Evolutionary conservation across 1,284 basidiomycete genomes (phyloP), one percentile per base, ranked within the genome.

Genomic region (Xanthoconium separans): DNA sequence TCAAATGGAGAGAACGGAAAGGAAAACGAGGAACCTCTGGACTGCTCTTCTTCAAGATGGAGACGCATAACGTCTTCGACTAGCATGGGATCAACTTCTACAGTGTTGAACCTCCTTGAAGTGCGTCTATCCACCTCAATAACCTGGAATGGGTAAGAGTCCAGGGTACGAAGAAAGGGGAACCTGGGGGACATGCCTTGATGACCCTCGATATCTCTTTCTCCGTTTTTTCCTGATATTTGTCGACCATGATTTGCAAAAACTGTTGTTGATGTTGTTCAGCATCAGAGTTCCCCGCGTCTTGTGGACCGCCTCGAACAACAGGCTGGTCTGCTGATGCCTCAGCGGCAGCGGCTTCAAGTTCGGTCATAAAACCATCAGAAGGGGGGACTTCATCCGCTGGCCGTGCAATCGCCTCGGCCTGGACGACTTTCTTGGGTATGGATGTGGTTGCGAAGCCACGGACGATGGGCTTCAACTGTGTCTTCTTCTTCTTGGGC

Each of bases 401-500:
- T 30, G 60, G 47, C 46, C 50, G 56, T 41, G 45, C 51, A 24
- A 24, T 52, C 49, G 65, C 63, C 41, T 70, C 66, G 22, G 55
- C 65, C 29, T 74, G 73, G 22, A 73, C 70, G 42, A 77, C 75
- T 73, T 92, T 95, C 80, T 91, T 96, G 51, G 87, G 92, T 46
- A 87, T 82, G 27, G 95, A 98, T 9, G 89, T 93, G 2, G 93
- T 95, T 39, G 93, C 89, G 65, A 95, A 94, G 15, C 90, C 91
- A 53, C 86, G 79, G 39, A 68, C 80, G 55, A 88, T 75, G 54
- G 89, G 85, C 72, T 92, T 93, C 63, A 91, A 68, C 61, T 91
- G 86, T 2, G 84, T 81, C 74, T 91, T 94, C 79, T 87, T 92
- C 77, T 93, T 95, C 79, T 95, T 95, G 48, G 85, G 81, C 89